phyloP scores from a whole-genome alignment of 2,329 filamentous ascomycete genomes.

The Hypoxylon sp. region DNA sequence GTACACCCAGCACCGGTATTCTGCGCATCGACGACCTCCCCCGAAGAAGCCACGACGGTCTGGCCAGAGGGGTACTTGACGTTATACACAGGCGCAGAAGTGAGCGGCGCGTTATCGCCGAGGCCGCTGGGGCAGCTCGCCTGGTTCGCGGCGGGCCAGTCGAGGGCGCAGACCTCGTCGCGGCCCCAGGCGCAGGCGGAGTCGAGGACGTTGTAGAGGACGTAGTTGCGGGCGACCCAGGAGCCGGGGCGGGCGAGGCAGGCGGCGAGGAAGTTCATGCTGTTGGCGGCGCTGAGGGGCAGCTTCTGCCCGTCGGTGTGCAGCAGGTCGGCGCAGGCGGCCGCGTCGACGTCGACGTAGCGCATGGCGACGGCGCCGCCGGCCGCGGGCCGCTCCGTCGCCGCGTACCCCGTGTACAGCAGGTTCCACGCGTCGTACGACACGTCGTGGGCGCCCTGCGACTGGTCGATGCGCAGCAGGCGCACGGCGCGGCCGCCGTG shows the following conservation, averaged over 20 bases:
- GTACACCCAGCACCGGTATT: conserved; percentile 2
- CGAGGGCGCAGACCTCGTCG: conserved; percentile 59
- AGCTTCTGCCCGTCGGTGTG: conserved; percentile 58
- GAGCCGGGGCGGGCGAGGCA: conserved; percentile 56
- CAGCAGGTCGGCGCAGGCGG: conserved; percentile 60
- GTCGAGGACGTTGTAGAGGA: conserved; percentile 62
- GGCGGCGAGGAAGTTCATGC: conserved; percentile 61
- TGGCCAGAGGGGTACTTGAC: conserved; percentile 60
- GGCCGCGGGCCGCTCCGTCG: conserved; percentile 53
- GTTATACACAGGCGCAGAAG: conserved; percentile 56
- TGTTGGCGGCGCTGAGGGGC: conserved; percentile 63
- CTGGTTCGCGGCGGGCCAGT: conserved; percentile 60
- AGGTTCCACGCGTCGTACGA: conserved; percentile 69
- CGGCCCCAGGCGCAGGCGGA: conserved; percentile 57
- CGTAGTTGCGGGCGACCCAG: conserved; percentile 62
- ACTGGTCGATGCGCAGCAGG: conserved; percentile 66
- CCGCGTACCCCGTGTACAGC: conserved; percentile 59
- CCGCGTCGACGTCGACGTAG: conserved; percentile 57
- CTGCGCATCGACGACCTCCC: conserved; percentile 39
- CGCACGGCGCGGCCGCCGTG: conserved; percentile 59
- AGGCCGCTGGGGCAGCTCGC: conserved; percentile 57
- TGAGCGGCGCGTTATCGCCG: conserved; percentile 48
- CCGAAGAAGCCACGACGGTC: conserved; percentile 47
- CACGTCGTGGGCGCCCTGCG: conserved; percentile 64
- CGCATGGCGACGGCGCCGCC: conserved; percentile 62